Percentiles rank a stretch among this genome's conserved stretches.
These are phyloP conservation scores for Laetiporus sulphureus DNA, from an alignment of 1,284 basidiomycete genomes.

Conservation along the genomic window DNA sequence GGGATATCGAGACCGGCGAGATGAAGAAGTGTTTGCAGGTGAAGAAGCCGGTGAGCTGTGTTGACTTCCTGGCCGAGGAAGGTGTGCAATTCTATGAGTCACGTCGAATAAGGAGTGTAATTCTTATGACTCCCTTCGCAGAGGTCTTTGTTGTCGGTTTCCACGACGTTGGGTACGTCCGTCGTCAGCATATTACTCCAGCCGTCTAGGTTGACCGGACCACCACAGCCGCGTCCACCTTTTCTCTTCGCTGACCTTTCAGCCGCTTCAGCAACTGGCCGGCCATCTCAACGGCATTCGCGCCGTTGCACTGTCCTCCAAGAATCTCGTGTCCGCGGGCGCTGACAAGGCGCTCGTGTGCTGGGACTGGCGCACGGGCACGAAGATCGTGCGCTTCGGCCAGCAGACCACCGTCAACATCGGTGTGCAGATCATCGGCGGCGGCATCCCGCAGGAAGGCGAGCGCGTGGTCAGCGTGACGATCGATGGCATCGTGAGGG, in stretches of 20 bases:
- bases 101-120: not conserved
- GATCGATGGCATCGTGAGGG: slow-evolving; percentile 86
- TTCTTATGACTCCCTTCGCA: slow-evolving; percentile 19
- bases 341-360: slow-evolving; percentile 87
- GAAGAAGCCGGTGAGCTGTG: slow-evolving; percentile 85
- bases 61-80: slow-evolving; percentile 81
- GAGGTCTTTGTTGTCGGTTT: slow-evolving; percentile 89
- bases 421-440: slow-evolving; percentile 76
- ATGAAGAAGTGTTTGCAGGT: slow-evolving; percentile 76
- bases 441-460: slow-evolving; percentile 41
- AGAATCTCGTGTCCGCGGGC: slow-evolving; percentile 84
- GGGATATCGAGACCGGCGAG: slow-evolving; percentile 77
- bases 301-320: slow-evolving; percentile 81
- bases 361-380: slow-evolving; percentile 84
- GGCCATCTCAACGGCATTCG: slow-evolving; percentile 80
- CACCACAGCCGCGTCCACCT: slow-evolving; percentile 9
- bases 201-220: too few relatives aligned
- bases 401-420: slow-evolving; percentile 92
- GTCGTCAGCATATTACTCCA: too few relatives aligned
- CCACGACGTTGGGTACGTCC: slow-evolving; percentile 83
- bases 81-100: slow-evolving; percentile 29
- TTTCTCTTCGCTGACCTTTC: slow-evolving; percentile 45
- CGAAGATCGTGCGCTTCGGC: slow-evolving; percentile 85
- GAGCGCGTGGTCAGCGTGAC: slow-evolving; percentile 84
- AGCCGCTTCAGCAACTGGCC: slow-evolving; percentile 75